Conservation (phyloP, 73 alveolate species). For the Tetrahymena thermophila region DNA sequence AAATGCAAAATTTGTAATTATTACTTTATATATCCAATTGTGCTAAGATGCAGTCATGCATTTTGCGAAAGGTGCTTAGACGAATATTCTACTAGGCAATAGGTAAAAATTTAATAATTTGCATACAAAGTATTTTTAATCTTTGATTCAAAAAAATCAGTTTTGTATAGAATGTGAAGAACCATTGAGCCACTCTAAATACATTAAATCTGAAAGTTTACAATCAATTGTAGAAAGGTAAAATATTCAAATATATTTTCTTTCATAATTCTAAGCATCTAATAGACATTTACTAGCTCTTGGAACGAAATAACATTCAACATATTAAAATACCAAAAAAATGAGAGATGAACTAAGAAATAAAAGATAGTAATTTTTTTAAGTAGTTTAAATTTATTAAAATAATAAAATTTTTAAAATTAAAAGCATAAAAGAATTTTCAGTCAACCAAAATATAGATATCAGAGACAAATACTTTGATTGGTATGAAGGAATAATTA, state of each 20-base stretch:
- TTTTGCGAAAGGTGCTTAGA: background rate
- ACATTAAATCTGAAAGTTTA: background rate
- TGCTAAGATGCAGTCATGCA: background rate
- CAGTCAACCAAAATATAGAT: background rate
- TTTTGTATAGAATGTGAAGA: background rate
- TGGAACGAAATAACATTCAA: background rate
- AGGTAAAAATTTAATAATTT: background rate
- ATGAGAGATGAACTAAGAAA: background rate
- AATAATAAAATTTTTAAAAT: background rate
- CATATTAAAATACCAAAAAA: background rate
- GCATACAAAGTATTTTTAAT: too few species aligned
- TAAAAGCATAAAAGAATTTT: background rate
- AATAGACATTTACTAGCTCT: background rate
- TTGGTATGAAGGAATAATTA: background rate
- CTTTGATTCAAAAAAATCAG: background rate
- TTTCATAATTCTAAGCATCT: background rate
- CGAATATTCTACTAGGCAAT: background rate
- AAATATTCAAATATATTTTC: background rate
- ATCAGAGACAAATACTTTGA: background rate
- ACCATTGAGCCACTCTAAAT: background rate
- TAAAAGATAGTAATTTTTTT: background rate
- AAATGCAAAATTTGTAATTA: background rate
- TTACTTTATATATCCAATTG: background rate
- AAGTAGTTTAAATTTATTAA: too few species aligned
- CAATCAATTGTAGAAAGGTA: background rate